A percentile compares a stretch with the other conserved stretches of the same genome.
Conservation (phyloP, 1,139 yeast genomes). For the Nakaseomyces uthaithaninus region DNA sequence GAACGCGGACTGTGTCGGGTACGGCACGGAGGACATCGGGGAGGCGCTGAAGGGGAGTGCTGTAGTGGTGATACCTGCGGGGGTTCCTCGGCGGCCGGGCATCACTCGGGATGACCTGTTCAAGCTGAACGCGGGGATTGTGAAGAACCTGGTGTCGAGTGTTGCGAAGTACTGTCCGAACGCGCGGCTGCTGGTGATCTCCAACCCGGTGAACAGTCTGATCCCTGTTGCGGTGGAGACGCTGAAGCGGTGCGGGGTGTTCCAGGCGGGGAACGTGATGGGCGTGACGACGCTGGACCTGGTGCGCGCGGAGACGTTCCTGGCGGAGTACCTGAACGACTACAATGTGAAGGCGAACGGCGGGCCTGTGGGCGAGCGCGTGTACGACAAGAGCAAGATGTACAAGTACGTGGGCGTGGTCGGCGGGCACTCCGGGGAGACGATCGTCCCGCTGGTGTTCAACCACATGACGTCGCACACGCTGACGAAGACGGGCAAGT, state of each 20-base stretch:
- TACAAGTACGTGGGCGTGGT: slow-evolving; percentile 50
- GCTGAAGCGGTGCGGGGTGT: slow-evolving; percentile 42
- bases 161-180: slow-evolving; percentile 52
- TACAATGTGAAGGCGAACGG: slow-evolving; percentile 12
- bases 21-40: slow-evolving; percentile 43
- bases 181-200: slow-evolving; percentile 58
- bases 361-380: slow-evolving; percentile 9
- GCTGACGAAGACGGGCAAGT: slow-evolving; percentile 32
- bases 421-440: slow-evolving; percentile 74
- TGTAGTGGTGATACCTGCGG: slow-evolving; percentile 70
- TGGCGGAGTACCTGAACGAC: slow-evolving; percentile 34
- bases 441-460: slow-evolving; percentile 51
- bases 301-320: slow-evolving; percentile 61
- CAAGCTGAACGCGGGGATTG: slow-evolving; percentile 64
- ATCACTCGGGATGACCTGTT: slow-evolving; percentile 74
- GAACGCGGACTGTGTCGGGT: slow-evolving; percentile 32
- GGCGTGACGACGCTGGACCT: slow-evolving; percentile 70
- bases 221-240: slow-evolving; percentile 72
- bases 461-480: slow-evolving; percentile 15
- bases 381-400: slow-evolving; percentile 31
- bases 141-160: slow-evolving; percentile 50
- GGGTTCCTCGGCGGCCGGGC: slow-evolving; percentile 73
- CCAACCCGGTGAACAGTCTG: slow-evolving; percentile 70
- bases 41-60: slow-evolving; percentile 49
- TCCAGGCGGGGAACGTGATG: slow-evolving; percentile 55